Base-by-base conservation (phyloP, 345 rosid species). In the Sapria himalayana region DNA sequence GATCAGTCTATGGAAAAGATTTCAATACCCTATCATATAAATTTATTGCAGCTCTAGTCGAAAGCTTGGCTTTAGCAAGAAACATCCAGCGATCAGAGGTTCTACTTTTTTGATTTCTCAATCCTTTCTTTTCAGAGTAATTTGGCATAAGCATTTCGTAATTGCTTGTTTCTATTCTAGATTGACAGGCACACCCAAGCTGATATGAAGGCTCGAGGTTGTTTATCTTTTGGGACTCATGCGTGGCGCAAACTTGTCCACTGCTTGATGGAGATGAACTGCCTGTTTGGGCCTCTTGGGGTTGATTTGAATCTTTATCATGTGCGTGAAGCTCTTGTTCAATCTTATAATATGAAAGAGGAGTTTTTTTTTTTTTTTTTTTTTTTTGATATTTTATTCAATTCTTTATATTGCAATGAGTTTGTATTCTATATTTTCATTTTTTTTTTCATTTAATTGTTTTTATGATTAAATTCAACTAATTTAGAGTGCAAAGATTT, bases 81-180 rank as follows among this genome's bases (percentile, higher is more conserved):
- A 91, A 84, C 55, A 72, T 91, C 71, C 95, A 84, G 66, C 76
- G 99, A 56, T 74, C 73, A 41, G 99, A 84, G 99, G 99, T 89
- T 56, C 45, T 69, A 36, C 34, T 56, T 46, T 22, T 40, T 56
- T 46, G 71, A 36, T 35, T 56, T 46, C 23, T 40, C 42, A 43
- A 5, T 45, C 45, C 39, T 46, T 39, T 20, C 35, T 45, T 29
- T 17, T 36, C 17, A 14, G 33, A 36, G 36, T 38, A 39, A 54
- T 20, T 32, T 51, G 22, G 29, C n/a, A 37, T 13, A 38, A 21
- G 25, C 42, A 23, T 24, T 45, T 25, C 46, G 41, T 54, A 37
- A 38, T 50, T 27, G 25, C 6, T 45, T 49, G 48, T 25, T 59
- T 48, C 16, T 37, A 35, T 48, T 48, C 38, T 70, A 91, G 99